These are phyloP conservation scores for Ceratocystis lukuohia DNA, from an alignment of 2,329 filamentous ascomycete genomes.

Conservation along the genomic window DNA sequence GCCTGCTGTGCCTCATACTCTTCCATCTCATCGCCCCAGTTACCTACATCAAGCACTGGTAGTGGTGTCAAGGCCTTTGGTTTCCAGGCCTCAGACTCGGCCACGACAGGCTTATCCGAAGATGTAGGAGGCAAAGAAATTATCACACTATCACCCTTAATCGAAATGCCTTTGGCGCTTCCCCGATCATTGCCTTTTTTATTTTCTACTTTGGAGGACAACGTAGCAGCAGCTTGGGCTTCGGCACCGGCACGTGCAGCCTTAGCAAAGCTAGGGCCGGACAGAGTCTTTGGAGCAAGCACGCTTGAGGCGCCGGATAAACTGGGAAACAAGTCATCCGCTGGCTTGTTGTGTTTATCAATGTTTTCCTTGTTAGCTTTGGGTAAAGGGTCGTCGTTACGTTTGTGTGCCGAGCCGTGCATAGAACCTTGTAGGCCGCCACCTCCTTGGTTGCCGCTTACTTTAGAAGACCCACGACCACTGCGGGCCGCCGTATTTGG, in stretches of 20 bases:
- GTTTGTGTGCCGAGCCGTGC: constrained; percentile 24
- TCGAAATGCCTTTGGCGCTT: constrained; percentile 15
- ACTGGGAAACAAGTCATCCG: constrained; percentile 12
- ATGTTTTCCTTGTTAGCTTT: background rate
- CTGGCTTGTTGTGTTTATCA: background rate
- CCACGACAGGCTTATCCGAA: background rate
- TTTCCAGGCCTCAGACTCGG: background rate
- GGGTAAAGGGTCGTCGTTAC: background rate
- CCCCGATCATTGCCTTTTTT: background rate
- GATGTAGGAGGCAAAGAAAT: background rate
- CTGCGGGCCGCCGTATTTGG: constrained; percentile 25
- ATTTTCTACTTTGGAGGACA: constrained; percentile 22
- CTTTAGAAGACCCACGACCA: constrained; percentile 25
- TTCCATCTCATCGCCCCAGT: constrained; percentile 48
- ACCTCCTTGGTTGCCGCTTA: constrained; percentile 25
- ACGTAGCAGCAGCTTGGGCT: constrained; percentile 21
- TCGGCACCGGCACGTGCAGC: constrained; percentile 18
- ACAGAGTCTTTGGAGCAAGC: constrained; percentile 9
- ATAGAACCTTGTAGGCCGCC: constrained; percentile 26
- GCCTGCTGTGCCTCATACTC: constrained; percentile 29
- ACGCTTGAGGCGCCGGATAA: constrained; percentile 9
- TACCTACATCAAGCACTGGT: constrained; percentile 31
- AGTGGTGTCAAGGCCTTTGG: constrained; percentile 25
- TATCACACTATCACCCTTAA: background rate
- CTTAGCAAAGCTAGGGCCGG: constrained; percentile 17